Evolutionary conservation across 345 rosid genomes (phyloP), one percentile per base, ranked within the genome.

Genomic region (Euphorbia pulcherrima): DNA sequence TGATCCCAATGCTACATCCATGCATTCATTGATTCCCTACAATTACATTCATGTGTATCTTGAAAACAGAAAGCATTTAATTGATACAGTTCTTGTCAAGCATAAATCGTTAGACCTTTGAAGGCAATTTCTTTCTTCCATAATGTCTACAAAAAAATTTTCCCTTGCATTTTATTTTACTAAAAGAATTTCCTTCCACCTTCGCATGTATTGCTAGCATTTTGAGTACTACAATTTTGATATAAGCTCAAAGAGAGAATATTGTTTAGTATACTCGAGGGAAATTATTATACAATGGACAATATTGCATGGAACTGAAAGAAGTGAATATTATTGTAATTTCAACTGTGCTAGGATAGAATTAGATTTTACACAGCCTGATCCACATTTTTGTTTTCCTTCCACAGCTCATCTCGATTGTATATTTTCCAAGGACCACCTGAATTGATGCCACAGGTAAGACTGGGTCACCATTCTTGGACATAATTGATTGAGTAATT

Each of bases 361-460:
- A 21, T 67, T 41, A 2, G 33, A 37, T n/a, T 35, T 23, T 8
- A 7, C 8, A 5, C 12, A 27, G 53, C 57, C 56, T 63, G 48
- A 68, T 16, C 30, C 18, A n/a, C 46, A 24, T 63, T n/a, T 71
- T 17, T 60, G 40, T 39, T 54, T 58, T 72, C 48, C 50, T 73
- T 65, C 39, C 48, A 52, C 82, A 88, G 90, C 37, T 94, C 97
- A 62, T 74, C 89, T 59, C 93, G 93, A 4, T 73, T 94, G 70
- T 94, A 91, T 83, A 80, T 91, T 75, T 85, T 94, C 75, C 99
- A 91, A 85, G 97, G 97, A 73, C 99, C 99, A 26, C 47, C 83
- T 1, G 89, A 87, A 63, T 82, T 94, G 79, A 91, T 94, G 96
- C 96, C 93, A 52, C 88, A 83, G 0, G 97, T 94, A 87, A 81